Conservation (phyloP, 2,329 filamentous ascomycete genomes). For the Zymoseptoria tritici region DNA sequence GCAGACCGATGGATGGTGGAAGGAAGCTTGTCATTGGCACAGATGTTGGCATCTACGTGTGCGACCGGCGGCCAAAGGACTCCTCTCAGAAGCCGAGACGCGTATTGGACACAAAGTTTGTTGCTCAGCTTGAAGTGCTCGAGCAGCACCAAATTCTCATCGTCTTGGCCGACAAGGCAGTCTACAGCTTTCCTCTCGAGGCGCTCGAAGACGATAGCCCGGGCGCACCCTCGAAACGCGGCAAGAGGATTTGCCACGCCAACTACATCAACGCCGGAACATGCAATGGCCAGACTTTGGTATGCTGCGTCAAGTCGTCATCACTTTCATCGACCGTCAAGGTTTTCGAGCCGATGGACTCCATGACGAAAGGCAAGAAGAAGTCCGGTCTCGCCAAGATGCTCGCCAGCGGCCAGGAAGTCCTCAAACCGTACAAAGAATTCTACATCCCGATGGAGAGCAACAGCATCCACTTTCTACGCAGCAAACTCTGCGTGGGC, state of each 20-base stretch:
- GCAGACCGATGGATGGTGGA: slow-evolving; percentile 89
- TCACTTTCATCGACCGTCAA: slow-evolving; percentile 94
- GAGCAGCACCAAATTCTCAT: slow-evolving; percentile 91
- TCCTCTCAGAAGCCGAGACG: slow-evolving; percentile 63
- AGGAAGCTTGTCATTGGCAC: slow-evolving; percentile 92
- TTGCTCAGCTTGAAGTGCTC: slow-evolving; percentile 91
- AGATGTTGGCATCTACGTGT: slow-evolving; percentile 86
- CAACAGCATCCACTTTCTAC: slow-evolving; percentile 95
- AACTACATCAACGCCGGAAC: slow-evolving; percentile 98
- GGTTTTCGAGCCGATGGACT: slow-evolving; percentile 96
- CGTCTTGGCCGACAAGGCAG: slow-evolving; percentile 85
- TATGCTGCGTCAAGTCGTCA: slow-evolving; percentile 93
- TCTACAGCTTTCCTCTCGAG: slow-evolving; percentile 81
- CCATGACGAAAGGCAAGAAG: slow-evolving; percentile 74
- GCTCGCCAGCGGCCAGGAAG: slow-evolving; percentile 88
- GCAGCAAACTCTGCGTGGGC: slow-evolving; percentile 91
- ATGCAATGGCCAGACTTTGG: slow-evolving; percentile 85
- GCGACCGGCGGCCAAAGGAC: slow-evolving; percentile 84
- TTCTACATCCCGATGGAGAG: slow-evolving; percentile 98
- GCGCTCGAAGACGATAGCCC: slow-evolving; percentile 74
- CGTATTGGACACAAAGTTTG: slow-evolving; percentile 76
- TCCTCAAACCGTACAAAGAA: slow-evolving; percentile 94
- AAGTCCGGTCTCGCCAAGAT: slow-evolving; percentile 94
- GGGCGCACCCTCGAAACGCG: slow-evolving; percentile 69
- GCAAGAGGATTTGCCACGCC: slow-evolving; percentile 95